Evolutionary conservation across 2,329 filamentous ascomycete species (phyloP), one percentile per base, ranked within the genome.

Genomic region (Pseudocercospora vitis): DNA sequence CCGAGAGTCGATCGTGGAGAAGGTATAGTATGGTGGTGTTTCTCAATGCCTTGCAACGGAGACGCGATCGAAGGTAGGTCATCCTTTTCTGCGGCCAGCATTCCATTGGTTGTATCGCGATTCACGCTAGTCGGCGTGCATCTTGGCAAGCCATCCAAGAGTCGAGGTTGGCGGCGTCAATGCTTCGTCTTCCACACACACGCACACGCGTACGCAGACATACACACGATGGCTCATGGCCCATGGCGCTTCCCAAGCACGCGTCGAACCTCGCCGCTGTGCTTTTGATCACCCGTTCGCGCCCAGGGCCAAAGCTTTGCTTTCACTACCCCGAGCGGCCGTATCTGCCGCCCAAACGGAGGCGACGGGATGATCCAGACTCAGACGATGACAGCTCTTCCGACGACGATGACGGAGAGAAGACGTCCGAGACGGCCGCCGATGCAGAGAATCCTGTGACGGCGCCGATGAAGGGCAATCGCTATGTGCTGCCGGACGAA

Each of bases 221-320:
- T n/a, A n/a, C n/a, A n/a, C n/a, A n/a, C n/a, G n/a, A n/a, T n/a
- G 21, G n/a, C 48, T 37, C 21, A 49, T 40, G 49, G 44, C 49
- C 21, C 31, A 52, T 56, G 53, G 53, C 50, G n/a, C 32, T 29
- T 12, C 35, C 24, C 31, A 37, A 42, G 18, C 47, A 26, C 12
- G 48, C 48, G 14, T 26, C 28, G 11, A 33, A 26, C 11, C 77
- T 85, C 44, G 71, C 91, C 52, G 88, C 86, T 31, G 83, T 94
- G 53, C 83, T 89, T 47, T 81, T 94, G 26, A 83, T 91, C 62
- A 84, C 89, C 63, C 82, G 88, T 60, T 89, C 88, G 24, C 84
- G 87, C 59, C 87, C 89, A 63, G 90, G 90, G 11, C 88, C 90
- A 19, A 83, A 85, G 60, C 87, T 94, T 64, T 87, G 94, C 64